Conservation (phyloP, 2,329 filamentous ascomycete species). For the Shiraia bambusicola region DNA sequence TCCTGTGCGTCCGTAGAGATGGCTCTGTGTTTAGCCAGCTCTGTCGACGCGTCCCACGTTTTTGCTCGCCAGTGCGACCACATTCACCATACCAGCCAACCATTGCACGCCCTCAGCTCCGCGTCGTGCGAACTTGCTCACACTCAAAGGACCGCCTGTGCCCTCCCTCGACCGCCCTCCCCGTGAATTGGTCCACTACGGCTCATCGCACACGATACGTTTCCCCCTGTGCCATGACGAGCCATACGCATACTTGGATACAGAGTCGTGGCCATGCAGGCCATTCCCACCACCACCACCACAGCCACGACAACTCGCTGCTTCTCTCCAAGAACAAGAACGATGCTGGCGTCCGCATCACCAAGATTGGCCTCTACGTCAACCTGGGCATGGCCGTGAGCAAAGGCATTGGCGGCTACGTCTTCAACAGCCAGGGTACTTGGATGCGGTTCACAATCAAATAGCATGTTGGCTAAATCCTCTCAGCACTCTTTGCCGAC, state of each 20-base stretch:
- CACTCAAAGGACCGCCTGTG: conserved; percentile 22
- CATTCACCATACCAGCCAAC: conserved; percentile 17
- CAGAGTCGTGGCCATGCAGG: conserved; percentile 40
- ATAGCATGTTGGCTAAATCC: conserved; percentile 18
- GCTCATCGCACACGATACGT: conserved; percentile 35
- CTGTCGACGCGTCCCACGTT: conserved; percentile 25
- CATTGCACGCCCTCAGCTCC: conserved; percentile 21
- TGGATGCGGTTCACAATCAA: not conserved
- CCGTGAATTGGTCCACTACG: conserved; percentile 37
- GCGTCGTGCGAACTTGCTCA: conserved; percentile 37
- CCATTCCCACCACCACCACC: conserved; percentile 62
- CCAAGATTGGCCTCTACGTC: conserved; percentile 80
- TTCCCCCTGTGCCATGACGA: conserved; percentile 34
- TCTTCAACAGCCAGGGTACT: conserved; percentile 81
- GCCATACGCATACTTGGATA: too few species aligned
- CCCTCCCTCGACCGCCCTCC: conserved; percentile 8
- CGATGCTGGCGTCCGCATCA: conserved; percentile 92
- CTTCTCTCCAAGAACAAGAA: conserved; percentile 80
- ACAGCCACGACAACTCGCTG: conserved; percentile 84
- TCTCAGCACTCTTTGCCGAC: conserved; percentile 76
- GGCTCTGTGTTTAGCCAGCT: conserved; percentile 37
- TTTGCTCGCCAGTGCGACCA: conserved; percentile 12
- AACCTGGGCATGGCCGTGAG: conserved; percentile 93
- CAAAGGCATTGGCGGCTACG: conserved; percentile 88
- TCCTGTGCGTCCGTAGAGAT: conserved; percentile 35